Conservation (phyloP, 2,329 filamentous ascomycete genomes). For the Plenodomus tracheiphilus region DNA sequence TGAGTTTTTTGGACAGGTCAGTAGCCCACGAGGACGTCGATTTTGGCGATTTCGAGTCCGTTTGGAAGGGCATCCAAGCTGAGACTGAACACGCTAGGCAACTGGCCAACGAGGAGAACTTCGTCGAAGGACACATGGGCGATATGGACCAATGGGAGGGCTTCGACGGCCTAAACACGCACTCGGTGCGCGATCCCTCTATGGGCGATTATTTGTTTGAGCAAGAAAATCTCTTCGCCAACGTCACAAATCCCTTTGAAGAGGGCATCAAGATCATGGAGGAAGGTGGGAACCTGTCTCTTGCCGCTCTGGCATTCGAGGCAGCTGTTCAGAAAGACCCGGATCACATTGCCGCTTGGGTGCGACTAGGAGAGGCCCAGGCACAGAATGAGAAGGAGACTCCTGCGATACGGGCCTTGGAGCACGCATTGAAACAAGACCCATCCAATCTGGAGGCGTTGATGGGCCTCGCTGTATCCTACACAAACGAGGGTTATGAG, state of each 20-base stretch:
- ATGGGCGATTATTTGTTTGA: conserved; percentile 94
- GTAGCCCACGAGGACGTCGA: conserved; percentile 73
- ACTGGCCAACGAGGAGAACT: conserved; percentile 68
- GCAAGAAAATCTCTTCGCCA: conserved; percentile 85
- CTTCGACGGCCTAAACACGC: conserved; percentile 71
- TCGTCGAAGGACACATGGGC: conserved; percentile 65
- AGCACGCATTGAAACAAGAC: conserved; percentile 87
- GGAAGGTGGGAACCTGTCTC: conserved; percentile 88
- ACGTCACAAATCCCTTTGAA: conserved; percentile 82
- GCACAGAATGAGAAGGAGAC: conserved; percentile 99
- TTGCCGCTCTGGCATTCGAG: conserved; percentile 93
- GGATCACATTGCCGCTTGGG: conserved; percentile 89
- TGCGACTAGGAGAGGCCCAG: conserved; percentile 85
- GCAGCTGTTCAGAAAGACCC: conserved; percentile 90
- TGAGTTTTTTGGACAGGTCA: conserved; percentile 88
- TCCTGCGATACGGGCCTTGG: conserved; percentile 89
- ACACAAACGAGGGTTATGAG: conserved; percentile 99
- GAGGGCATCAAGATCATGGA: conserved; percentile 93
- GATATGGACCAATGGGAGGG: conserved; percentile 80
- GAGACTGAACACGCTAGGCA: conserved; percentile 71
- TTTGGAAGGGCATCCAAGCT: conserved; percentile 82
- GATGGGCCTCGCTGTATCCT: conserved; percentile 94
- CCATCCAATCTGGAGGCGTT: conserved; percentile 84
- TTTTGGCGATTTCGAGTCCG: conserved; percentile 90
- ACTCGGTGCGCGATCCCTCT: conserved; percentile 70